Base-by-base conservation (phyloP, 192 early-diverging fungal species). In the Backusella circina region DNA sequence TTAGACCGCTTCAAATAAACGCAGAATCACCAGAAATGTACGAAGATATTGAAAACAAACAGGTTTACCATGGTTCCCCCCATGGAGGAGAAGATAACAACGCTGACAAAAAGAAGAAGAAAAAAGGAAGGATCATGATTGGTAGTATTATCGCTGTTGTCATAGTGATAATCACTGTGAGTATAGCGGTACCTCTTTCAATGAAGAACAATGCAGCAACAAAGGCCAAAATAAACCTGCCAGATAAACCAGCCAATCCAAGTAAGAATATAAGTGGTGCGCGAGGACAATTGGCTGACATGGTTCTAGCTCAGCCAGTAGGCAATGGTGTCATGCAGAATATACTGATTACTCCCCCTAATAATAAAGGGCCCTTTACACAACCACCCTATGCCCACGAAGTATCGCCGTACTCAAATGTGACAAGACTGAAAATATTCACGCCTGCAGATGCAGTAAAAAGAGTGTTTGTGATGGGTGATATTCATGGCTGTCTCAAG, bases 401-500 rank as follows among this genome's bases (percentile, higher is more conserved):
- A 0, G 26, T 74, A 38, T 82, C 81, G 1, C 74, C 74, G 3
- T 82, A 77, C 57, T 74, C 77, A 0, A 82, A 82, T 23, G 31
- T 82, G 5, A 82, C 71, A 18, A 68, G 50, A 33, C 3, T 78
- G 5, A 35, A 61, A 5, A 18, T 54, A 3, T 65, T 65, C 15
- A 39, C 71, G 6, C 23, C 38, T 21, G 9, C 39, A 32, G 30
- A 47, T 31, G 35, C 47, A 9, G 66, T 13, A 1, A 65, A 37
- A 18, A 79, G 91, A 1, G 78, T 91, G 37, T 84, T 92, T 36
- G 86, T 94, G 13, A 86, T 94, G n/a, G 93, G 93, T 2, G 93
- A 94, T 72, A 83, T 93, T 36, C 93, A 94, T 67, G 93, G 91
- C 0, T 83, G 85, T 30, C 21, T 86, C 0, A 50, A 86, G 13